Evolutionary conservation across 176 grass and related monocot genomes (phyloP), one percentile per base, ranked within the genome.

Genomic region (Phoenix dactylifera): DNA sequence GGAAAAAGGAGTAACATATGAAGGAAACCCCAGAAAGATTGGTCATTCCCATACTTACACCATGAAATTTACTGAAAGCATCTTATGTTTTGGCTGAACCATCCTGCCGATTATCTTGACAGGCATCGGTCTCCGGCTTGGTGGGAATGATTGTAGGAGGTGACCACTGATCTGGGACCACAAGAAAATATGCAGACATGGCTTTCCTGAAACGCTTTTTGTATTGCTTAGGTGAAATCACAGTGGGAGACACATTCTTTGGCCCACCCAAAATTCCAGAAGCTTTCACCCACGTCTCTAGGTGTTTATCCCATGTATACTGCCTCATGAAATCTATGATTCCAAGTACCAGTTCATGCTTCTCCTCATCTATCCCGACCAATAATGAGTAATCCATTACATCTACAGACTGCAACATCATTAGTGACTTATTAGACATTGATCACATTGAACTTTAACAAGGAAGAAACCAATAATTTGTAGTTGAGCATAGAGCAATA

Each of bases 241-340:
- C 93, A 22, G 93, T 98, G 16, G 93, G 87, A 18, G 82, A 82
- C 3, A 86, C 87, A 64, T 98, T 98, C 60, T 86, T 98, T 3
- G 84, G 93, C 35, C 93, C 87, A 9, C 93, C 93, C 65, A 98
- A 76, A 68, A 98, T 92, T 59, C 93, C 87, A 57, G 93, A 88
- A 76, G 93, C 84, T 78, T 98, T 98, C 29, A 92, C 93, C 84
- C 93, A 98, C 73, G 93, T 92, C 73, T 98, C 87, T 15, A 92
- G 81, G 70, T 92, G 87, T 65, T 98, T 98, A 52, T 97, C 92
- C 87, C 87, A 98, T 14, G 93, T 98, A 75, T 98, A 98, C 59
- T 89, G 87, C 60, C 93, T 92, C 84, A 92, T 88, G 68, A 98
- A 98, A 72, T 98, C 87, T 60, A 92, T 98, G 63, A 98, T 98